Percentiles rank a stretch among this genome's conserved stretches.
phyloP scores from a whole-genome alignment of 2,329 filamentous ascomycete species.

The Raffaelea deltoideospora region DNA sequence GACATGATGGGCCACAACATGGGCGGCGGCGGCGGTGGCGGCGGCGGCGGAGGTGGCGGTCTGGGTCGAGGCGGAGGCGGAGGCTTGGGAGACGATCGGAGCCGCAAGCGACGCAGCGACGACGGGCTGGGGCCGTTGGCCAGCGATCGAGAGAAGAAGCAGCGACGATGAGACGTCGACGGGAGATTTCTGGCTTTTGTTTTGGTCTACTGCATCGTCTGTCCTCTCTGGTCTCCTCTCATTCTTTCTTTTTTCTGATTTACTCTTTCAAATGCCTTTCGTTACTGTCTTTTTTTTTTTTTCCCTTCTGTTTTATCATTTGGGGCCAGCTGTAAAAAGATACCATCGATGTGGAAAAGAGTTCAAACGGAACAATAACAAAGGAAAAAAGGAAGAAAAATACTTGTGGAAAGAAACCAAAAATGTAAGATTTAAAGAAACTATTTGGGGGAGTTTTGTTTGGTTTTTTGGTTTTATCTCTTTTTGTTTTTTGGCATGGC shows the following conservation, averaged over 20 bases:
- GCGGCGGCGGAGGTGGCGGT: slow-evolving; percentile 12
- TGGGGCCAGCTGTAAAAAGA: not conserved
- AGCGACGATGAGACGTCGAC: slow-evolving; percentile 24
- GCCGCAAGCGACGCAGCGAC: slow-evolving; percentile 32
- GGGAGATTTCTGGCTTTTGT: no score
- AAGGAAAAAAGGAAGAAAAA: no score
- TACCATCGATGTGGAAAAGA: no score
- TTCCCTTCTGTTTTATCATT: not conserved
- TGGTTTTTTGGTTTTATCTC: no score
- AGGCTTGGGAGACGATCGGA: slow-evolving; percentile 20
- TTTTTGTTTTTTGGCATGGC: no score
- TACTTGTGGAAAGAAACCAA: no score
- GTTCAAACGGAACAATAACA: no score
- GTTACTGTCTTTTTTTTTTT: not conserved
- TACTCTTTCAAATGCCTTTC: not conserved
- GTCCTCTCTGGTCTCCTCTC: no score
- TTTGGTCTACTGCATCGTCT: no score
- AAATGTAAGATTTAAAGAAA: no score
- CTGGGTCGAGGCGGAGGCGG: slow-evolving; percentile 12
- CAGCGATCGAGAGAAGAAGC: slow-evolving; percentile 38
- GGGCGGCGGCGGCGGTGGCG: slow-evolving; percentile 13
- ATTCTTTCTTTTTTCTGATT: not conserved
- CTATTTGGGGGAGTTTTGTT: no score
- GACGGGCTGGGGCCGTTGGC: slow-evolving; percentile 31
- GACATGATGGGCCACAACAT: slow-evolving; percentile 10